A percentile compares a stretch with the other conserved stretches of the same genome.
These are phyloP conservation scores for Tulasnella sp. DNA, from an alignment of 768 basidiomycete genomes.

Conservation along the genomic window DNA sequence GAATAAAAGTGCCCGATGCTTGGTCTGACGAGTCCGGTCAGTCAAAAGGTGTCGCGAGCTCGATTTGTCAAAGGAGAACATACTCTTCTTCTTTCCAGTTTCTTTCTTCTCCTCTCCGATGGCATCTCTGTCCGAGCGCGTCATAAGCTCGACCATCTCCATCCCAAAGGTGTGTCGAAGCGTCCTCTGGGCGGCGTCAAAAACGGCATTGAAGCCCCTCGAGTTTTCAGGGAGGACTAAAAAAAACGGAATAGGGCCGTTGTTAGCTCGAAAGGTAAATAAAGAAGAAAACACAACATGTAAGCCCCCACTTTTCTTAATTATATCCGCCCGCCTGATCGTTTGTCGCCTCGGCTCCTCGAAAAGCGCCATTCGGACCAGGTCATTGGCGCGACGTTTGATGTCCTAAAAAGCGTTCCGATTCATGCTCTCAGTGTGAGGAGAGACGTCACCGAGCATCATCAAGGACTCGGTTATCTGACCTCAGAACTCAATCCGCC, in stretches of 20 bases:
- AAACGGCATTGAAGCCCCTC: constrained; percentile 61
- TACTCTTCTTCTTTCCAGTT: constrained; percentile 40
- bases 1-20: constrained; percentile 75
- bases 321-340: constrained; percentile 77
- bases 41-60: neutral
- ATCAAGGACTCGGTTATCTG: neutral
- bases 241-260: neutral
- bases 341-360: constrained; percentile 64
- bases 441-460: neutral
- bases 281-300: constrained; percentile 6
- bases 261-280: neutral
- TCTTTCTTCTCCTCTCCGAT: constrained; percentile 35
- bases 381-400: constrained; percentile 59
- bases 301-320: constrained; percentile 60
- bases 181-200: constrained; percentile 58
- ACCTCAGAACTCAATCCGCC: neutral
- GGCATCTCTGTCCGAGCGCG: constrained; percentile 53
- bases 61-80: constrained; percentile 35
- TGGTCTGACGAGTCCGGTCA: constrained; percentile 45
- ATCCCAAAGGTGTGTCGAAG: constrained; percentile 69
- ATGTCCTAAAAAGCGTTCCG: constrained; percentile 50
- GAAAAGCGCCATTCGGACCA: constrained; percentile 80
- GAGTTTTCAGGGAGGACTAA: constrained; percentile 49
- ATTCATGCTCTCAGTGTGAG: neutral
- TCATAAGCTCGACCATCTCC: constrained; percentile 76